These are phyloP conservation scores for Xerocomus amazonicus DNA, from an alignment of 1,284 basidiomycete species.

Conservation along the genomic window DNA sequence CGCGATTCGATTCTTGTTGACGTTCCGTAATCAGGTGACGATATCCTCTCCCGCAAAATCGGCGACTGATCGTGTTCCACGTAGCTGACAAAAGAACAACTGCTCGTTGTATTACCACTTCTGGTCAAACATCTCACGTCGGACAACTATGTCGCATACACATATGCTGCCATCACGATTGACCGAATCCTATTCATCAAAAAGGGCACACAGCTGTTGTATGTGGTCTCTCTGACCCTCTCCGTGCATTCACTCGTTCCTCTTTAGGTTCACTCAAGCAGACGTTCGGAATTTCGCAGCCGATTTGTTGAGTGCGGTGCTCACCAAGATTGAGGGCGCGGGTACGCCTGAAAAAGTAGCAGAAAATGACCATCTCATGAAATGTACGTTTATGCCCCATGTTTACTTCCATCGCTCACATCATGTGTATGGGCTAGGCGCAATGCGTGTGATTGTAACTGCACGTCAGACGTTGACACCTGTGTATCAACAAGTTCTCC, in stretches of 20 bases:
- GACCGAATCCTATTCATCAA: slow-evolving; percentile 89
- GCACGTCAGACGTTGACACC: slow-evolving; percentile 77
- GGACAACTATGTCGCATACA: slow-evolving; percentile 81
- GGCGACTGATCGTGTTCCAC: not conserved
- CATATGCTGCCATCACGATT: slow-evolving; percentile 88
- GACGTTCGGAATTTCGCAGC: slow-evolving; percentile 85
- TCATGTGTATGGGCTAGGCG: slow-evolving; percentile 47
- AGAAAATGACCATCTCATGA: slow-evolving; percentile 98
- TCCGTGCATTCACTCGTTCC: not conserved
- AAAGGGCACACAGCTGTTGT: slow-evolving; percentile 67
- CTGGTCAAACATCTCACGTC: slow-evolving; percentile 84
- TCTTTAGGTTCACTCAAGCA: slow-evolving; percentile 71
- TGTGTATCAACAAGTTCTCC: slow-evolving; percentile 65
- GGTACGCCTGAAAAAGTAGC: slow-evolving; percentile 90
- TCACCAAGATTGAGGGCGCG: slow-evolving; percentile 81
- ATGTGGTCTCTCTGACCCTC: slow-evolving; percentile 26
- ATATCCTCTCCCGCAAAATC: not conserved
- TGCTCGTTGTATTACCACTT: slow-evolving; percentile 86
- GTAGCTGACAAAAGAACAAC: slow-evolving; percentile 91
- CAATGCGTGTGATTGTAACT: slow-evolving; percentile 91
- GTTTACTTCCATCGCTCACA: slow-evolving; percentile 8
- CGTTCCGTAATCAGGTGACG: slow-evolving; percentile 89
- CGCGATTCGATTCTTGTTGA: slow-evolving; percentile 91
- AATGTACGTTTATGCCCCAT: slow-evolving; percentile 56
- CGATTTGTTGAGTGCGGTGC: slow-evolving; percentile 71